Conservation (phyloP, 2,329 filamentous ascomycete genomes). For the Fusarium sp. region DNA sequence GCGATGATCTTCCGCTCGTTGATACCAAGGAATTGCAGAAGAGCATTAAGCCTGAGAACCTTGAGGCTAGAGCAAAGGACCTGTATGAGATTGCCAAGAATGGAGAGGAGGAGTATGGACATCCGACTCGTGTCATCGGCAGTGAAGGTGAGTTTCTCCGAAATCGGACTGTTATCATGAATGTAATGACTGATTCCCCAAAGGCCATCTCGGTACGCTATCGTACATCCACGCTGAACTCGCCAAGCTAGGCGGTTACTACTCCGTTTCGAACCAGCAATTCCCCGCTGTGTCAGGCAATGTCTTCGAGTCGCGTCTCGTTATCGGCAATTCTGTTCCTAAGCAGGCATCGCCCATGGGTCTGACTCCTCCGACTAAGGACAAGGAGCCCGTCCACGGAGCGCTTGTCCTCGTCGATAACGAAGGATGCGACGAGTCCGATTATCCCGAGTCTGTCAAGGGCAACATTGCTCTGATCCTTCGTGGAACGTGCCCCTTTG, state of each 20-base stretch:
- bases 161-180: not conserved
- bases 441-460: slow-evolving; percentile 69
- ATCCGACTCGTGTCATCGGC: slow-evolving; percentile 78
- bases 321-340: slow-evolving; percentile 65
- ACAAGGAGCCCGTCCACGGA: slow-evolving; percentile 69
- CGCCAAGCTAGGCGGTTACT: slow-evolving; percentile 68
- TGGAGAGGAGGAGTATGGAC: slow-evolving; percentile 70
- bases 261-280: slow-evolving; percentile 70
- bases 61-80: slow-evolving; percentile 69
- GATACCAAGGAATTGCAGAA: slow-evolving; percentile 67
- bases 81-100: slow-evolving; percentile 73
- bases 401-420: slow-evolving; percentile 70
- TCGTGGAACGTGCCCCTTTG: slow-evolving; percentile 78
- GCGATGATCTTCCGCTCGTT: slow-evolving; percentile 55
- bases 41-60: slow-evolving; percentile 65
- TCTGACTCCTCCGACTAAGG: slow-evolving; percentile 73
- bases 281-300: slow-evolving; percentile 72
- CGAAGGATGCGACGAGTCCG: slow-evolving; percentile 71
- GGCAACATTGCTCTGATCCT: slow-evolving; percentile 78
- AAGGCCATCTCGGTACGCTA: slow-evolving; percentile 73
- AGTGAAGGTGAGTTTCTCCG: slow-evolving; percentile 63
- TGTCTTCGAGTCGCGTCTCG: slow-evolving; percentile 68
- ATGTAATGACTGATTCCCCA: slow-evolving; percentile 13
- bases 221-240: slow-evolving; percentile 71
- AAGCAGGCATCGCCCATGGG: slow-evolving; percentile 67